These are phyloP conservation scores for Huntiella savannae DNA, from an alignment of 2,329 filamentous ascomycete genomes.

Conservation along the genomic window DNA sequence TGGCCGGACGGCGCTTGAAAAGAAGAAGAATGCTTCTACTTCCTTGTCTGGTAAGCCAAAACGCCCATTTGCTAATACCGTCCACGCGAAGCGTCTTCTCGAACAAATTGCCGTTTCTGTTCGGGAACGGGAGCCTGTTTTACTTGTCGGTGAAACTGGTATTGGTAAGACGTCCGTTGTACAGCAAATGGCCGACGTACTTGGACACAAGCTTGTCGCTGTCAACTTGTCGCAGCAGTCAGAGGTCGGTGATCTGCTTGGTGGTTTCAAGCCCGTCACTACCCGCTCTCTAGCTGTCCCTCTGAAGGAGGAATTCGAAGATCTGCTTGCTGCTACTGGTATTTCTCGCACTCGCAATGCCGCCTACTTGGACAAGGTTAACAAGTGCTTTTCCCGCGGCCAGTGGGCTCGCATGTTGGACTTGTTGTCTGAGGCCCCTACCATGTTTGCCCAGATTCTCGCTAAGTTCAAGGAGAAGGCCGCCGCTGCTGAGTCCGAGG, in stretches of 20 bases:
- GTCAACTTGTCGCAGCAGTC: constrained; percentile 97
- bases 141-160: constrained; percentile 96
- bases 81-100: constrained; percentile 63
- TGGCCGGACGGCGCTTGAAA: constrained; percentile 46
- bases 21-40: constrained; percentile 28
- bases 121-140: constrained; percentile 65
- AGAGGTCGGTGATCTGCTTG: constrained; percentile 85
- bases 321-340: constrained; percentile 64
- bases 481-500: constrained; percentile 17
- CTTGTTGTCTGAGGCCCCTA: constrained; percentile 74
- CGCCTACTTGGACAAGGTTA: constrained; percentile 63
- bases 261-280: constrained; percentile 92
- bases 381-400: constrained; percentile 58
- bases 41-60: constrained; percentile 32
- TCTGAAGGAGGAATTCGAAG: constrained; percentile 82
- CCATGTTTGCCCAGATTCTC: constrained; percentile 62
- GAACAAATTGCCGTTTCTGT: constrained; percentile 78
- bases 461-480: constrained; percentile 27
- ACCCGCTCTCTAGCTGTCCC: constrained; percentile 73
- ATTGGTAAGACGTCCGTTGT: constrained; percentile 96
- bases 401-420: constrained; percentile 78
- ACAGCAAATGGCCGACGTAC: constrained; percentile 68
- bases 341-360: constrained; percentile 80
- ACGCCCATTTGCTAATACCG: constrained; percentile 70
- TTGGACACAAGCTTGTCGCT: constrained; percentile 73